Evolutionary conservation across 2,329 filamentous ascomycete genomes (phyloP), one percentile per base, ranked within the genome.

Genomic region (Sclerotinia borealis): DNA sequence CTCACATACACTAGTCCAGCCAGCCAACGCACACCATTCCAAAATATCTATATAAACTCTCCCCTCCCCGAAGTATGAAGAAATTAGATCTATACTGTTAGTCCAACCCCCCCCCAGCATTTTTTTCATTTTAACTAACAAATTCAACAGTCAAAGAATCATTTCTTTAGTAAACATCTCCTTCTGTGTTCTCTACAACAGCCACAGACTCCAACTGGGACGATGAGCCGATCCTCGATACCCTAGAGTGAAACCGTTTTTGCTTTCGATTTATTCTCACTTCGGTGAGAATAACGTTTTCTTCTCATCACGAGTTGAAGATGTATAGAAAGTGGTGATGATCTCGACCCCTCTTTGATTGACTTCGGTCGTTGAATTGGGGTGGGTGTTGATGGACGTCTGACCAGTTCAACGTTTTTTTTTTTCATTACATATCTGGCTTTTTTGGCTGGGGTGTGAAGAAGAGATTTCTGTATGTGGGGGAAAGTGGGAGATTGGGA

Each of bases 81-180:
- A n/a, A n/a, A n/a, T n/a, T n/a, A n/a, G n/a, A n/a, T n/a, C n/a
- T n/a, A n/a, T n/a, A n/a, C n/a, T n/a, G n/a, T n/a, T n/a, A n/a
- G n/a, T n/a, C n/a, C n/a, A n/a, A 27, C 2, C 48, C 29, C 1
- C 29, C 47, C 47, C 47, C 49, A 51, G 34, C 34, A 51, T 29
- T 55, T 59, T 43, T 43, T 43, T 43, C 19, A 11, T 43, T 43
- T 19, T 19, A 11, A 11, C 39, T 11, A 11, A 19, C 19, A 10
- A 19, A 43, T 19, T n/a, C n/a, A 25, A 48, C 22, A 48, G 15
- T 48, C 58, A 60, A 51, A 60, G 58, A 60, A 60, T 60, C 58
- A 60, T 90, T 96, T 96, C 90, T 96, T 93, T 92, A 96, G 92
- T 93, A 88, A 84, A 91, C 87, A 87, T 92, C 89, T 47, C 83